Base-by-base conservation (phyloP, 1,139 yeast species). In the Saccharomyces hybrid region DNA sequence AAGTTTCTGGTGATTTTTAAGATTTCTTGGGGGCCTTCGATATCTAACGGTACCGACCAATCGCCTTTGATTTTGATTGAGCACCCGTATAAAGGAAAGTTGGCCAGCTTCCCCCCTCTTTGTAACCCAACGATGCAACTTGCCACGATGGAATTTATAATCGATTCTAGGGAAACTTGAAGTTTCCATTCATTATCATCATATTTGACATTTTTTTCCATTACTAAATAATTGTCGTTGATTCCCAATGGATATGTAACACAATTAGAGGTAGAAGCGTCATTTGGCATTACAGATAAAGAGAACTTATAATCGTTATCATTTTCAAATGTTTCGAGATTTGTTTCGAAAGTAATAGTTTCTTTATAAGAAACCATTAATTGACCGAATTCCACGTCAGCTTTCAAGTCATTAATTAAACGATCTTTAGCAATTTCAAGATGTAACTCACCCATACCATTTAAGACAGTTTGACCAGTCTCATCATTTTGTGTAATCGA, bases 371-470 rank as follows among this genome's bases (percentile, higher is more conserved):
- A 86, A 7, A 93, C 96, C 71, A 84, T 88, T 27, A 93, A 87
- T 54, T 84, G 84, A 42, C 96, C 90, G 52, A 90, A 78, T 50
- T 84, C 83, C 0, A 88, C 86, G 56, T 84, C 83, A 2, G 96
- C 97, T 67, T 86, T 85, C 78, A 91, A 78, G 58, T 89, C 96
- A 53, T 81, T 81, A 23, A 85, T 73, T 51, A 93, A 76, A 55
- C 97, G 76, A 61, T 89, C 95, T 53, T 79, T 78, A 1, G 95
- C 87, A 61, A 93, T 90, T 61, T 93, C 98, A 53, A 93, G 76
- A 70, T 93, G 99, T 52, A 93, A 75, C 65, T 90, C 97, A 16
- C 98, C 99, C 97, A 93, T 90, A 2, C 99, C 99, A 52, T 96
- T 83, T 38, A 93, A 70, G 28, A 90, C 77, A 0, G 90, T 84